Percentiles rank a stretch among this genome's conserved stretches.
phyloP scores from a whole-genome alignment of 306 rosid species.

The Albizia julibrissin region DNA sequence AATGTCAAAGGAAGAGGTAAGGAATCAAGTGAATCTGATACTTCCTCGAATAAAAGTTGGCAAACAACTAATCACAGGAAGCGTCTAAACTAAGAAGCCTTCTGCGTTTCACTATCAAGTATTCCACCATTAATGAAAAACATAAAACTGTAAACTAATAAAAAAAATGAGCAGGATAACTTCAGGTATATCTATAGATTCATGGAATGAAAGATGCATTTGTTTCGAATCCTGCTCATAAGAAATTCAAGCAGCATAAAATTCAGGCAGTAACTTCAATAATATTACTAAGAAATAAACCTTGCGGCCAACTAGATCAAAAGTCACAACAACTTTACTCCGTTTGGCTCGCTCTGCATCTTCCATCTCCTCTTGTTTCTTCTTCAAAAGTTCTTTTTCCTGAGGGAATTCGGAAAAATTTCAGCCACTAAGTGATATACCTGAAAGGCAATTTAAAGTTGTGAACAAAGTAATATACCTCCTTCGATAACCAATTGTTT shows the following conservation, averaged over 20 bases:
- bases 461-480: slow-evolving; percentile 50
- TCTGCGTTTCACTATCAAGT: not conserved
- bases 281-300: slow-evolving; percentile 41
- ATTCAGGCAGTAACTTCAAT: slow-evolving; percentile 20
- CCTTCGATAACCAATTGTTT: slow-evolving; percentile 89
- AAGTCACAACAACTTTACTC: slow-evolving; percentile 78
- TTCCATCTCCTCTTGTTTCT: slow-evolving; percentile 87
- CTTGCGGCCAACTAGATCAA: slow-evolving; percentile 98
- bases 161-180: slow-evolving; percentile 23
- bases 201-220: slow-evolving; percentile 8
- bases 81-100: slow-evolving; percentile 19
- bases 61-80: not conserved
- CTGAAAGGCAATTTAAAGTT: not conserved
- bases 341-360: slow-evolving; percentile 87
- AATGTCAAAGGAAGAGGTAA: slow-evolving; percentile 21
- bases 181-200: slow-evolving; percentile 21
- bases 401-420: slow-evolving; percentile 33
- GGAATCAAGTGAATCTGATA: not conserved
- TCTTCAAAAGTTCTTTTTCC: slow-evolving; percentile 85
- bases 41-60: slow-evolving; percentile 16
- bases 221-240: not conserved
- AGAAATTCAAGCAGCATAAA: not conserved
- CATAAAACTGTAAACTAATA: slow-evolving; percentile 12
- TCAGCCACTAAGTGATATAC: slow-evolving; percentile 3
- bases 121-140: slow-evolving; percentile 22